Conservation (phyloP, 1,139 yeast genomes). For the Zhuliangozyma blackwelliae region DNA sequence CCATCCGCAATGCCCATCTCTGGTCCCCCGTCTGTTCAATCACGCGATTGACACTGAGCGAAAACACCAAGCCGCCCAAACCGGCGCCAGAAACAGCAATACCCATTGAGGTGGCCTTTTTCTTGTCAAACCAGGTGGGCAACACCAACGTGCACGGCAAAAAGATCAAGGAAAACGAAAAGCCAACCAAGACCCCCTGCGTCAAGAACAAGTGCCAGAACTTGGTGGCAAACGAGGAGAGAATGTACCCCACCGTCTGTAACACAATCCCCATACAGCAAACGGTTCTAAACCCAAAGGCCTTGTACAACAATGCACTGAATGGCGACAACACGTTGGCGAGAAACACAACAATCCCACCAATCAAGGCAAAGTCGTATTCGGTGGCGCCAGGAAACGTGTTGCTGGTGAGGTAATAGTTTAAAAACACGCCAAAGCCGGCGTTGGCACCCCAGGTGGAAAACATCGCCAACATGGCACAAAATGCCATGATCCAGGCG, state of each 20-base stretch:
- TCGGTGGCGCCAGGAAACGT: slow-evolving; percentile 54
- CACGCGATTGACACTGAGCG: slow-evolving; percentile 45
- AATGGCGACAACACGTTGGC: slow-evolving; percentile 61
- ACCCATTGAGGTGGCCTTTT: slow-evolving; percentile 58
- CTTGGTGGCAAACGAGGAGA: slow-evolving; percentile 61
- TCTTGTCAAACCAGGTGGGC: slow-evolving; percentile 62
- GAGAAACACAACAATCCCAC: slow-evolving; percentile 57
- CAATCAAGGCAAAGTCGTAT: slow-evolving; percentile 64
- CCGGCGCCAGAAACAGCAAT: slow-evolving; percentile 61
- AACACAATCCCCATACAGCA: slow-evolving; percentile 47
- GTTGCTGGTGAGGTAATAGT: slow-evolving; percentile 44
- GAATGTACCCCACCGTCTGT: slow-evolving; percentile 53
- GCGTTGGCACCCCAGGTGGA: slow-evolving; percentile 77
- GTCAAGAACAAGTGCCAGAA: slow-evolving; percentile 65
- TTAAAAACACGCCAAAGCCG: slow-evolving; percentile 63
- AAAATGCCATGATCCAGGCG: slow-evolving; percentile 65
- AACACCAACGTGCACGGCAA: slow-evolving; percentile 55
- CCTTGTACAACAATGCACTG: slow-evolving; percentile 28
- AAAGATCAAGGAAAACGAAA: slow-evolving; percentile 56
- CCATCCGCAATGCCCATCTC: slow-evolving; percentile 64
- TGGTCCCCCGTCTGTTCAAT: slow-evolving; percentile 51
- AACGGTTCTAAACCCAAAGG: slow-evolving; percentile 30
- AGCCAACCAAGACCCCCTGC: slow-evolving; percentile 64
- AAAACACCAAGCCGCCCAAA: slow-evolving; percentile 58
- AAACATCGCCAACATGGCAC: slow-evolving; percentile 45